Base-by-base conservation (phyloP, 83 land plant species). In the Picea engelmannii region DNA sequence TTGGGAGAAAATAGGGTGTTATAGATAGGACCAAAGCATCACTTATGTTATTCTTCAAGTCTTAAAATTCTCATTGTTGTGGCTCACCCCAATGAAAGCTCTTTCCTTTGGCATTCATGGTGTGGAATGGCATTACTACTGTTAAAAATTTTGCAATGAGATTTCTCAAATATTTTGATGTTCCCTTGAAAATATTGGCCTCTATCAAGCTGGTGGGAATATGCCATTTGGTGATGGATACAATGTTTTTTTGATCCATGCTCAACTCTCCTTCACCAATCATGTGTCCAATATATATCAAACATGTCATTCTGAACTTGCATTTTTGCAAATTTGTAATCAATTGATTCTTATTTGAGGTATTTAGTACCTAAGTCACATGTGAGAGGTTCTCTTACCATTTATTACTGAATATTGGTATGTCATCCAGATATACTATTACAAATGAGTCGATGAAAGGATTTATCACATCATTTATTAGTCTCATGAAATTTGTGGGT, bases 51-150 rank as follows among this genome's bases (percentile, higher is more conserved):
- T 6, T 4, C 6, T 62, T 62, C 4, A 62, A 0, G 4, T 62
- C n/a, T 18, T 16, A 0, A 20, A 62, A 20, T 4, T 4, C 1
- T 5, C 23, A 20, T 62, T 62, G 5, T 18, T 20, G n/a, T 62
- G 5, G 0, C 6, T 62, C 20, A 3, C 23, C 23, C 3, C 0
- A 62, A 17, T 62, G n/a, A 0, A 62, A 62, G 0, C 21, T 20
- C 23, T 62, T 17, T 4, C 64, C 23, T 4, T n/a, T 62, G 5
- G 64, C 2, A 5, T 0, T n/a, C 5, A 62, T 3, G 64, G 0
- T 0, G 3, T 62, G 64, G 0, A 3, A 62, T 3, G 0, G 0
- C 20, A 23, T 0, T 3, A 0, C 64, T 18, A 5, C 2, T 20
- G 5, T 62, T 0, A 0, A 62, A 6, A 62, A 62, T 1, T 18